These are phyloP conservation scores for Metschnikowia cubensis DNA, from an alignment of 805 yeast species.

Conservation along the genomic window DNA sequence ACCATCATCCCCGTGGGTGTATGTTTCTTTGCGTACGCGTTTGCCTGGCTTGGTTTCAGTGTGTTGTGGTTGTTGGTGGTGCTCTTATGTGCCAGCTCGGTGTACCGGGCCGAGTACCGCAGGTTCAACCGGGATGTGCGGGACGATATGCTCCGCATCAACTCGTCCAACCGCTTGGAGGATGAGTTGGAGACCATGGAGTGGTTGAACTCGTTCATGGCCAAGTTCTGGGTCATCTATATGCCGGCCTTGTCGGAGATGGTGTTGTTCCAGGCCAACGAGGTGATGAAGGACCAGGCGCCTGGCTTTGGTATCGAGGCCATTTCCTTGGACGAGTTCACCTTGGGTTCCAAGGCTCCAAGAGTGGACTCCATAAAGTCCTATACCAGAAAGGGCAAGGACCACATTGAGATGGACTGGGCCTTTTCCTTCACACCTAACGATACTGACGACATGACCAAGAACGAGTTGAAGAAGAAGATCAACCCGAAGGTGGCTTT, in stretches of 20 bases:
- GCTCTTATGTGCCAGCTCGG: slow-evolving; percentile 57
- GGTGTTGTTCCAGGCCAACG: slow-evolving; percentile 68
- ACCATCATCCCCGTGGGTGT: slow-evolving; percentile 61
- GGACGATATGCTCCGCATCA: slow-evolving; percentile 69
- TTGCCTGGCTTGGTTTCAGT: slow-evolving; percentile 63
- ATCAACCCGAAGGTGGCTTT: slow-evolving; percentile 77
- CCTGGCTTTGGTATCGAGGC: slow-evolving; percentile 84
- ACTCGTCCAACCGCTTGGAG: slow-evolving; percentile 61
- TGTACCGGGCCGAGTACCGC: slow-evolving; percentile 68
- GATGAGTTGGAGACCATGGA: slow-evolving; percentile 68
- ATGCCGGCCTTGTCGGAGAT: slow-evolving; percentile 82
- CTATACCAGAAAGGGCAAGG: slow-evolving; percentile 63
- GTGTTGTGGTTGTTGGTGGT: slow-evolving; percentile 59
- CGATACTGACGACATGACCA: slow-evolving; percentile 81
- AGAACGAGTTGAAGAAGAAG: slow-evolving; percentile 63
- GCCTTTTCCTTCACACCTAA: slow-evolving; percentile 75
- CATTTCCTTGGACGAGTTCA: slow-evolving; percentile 68
- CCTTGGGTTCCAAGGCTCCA: slow-evolving; percentile 79
- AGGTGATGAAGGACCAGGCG: slow-evolving; percentile 61
- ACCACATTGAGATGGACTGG: slow-evolving; percentile 80
- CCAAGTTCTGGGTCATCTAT: slow-evolving; percentile 82
- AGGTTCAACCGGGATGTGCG: slow-evolving; percentile 70
- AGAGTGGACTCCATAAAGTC: slow-evolving; percentile 68
- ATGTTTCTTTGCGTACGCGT: slow-evolving; percentile 66
- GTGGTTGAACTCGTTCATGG: slow-evolving; percentile 74